Conservation (phyloP, 345 rosid genomes). For the Populus tremula region DNA sequence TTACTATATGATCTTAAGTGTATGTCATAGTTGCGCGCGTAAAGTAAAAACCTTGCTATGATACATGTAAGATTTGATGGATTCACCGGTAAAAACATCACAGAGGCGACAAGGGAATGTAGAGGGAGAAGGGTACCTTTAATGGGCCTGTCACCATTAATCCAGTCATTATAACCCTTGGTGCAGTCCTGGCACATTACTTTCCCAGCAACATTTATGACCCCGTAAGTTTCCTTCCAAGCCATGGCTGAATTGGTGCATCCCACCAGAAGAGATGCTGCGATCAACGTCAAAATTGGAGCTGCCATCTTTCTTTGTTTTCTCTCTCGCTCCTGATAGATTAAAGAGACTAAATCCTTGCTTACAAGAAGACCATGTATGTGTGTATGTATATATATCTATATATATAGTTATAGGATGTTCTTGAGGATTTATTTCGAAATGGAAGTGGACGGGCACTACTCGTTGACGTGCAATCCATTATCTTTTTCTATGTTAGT, state of each 20-base stretch:
- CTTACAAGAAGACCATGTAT: neutral
- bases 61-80: no score
- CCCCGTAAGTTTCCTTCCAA: conserved; percentile 12
- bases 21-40: no score
- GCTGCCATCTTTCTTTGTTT: conserved; percentile 16
- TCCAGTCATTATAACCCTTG: conserved; percentile 57
- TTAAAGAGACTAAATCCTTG: neutral
- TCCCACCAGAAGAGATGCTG: conserved; percentile 8
- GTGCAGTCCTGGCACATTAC: conserved; percentile 80
- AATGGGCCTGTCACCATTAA: conserved; percentile 54
- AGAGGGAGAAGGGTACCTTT: conserved; percentile 39
- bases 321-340: neutral
- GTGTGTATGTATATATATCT: no score
- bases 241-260: conserved; percentile 9
- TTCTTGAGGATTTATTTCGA: neutral
- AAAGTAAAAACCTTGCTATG: no score
- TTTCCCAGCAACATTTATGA: conserved; percentile 61
- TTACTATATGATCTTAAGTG: neutral
- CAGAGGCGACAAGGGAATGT: neutral
- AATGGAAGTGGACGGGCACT: conserved; percentile 15
- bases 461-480: conserved; percentile 10
- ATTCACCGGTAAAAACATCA: no score
- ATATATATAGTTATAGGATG: no score
- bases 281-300: conserved; percentile 2
- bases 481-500: neutral